Evolutionary conservation across 345 rosid species (phyloP).

Genomic region (Brassica juncea): DNA sequence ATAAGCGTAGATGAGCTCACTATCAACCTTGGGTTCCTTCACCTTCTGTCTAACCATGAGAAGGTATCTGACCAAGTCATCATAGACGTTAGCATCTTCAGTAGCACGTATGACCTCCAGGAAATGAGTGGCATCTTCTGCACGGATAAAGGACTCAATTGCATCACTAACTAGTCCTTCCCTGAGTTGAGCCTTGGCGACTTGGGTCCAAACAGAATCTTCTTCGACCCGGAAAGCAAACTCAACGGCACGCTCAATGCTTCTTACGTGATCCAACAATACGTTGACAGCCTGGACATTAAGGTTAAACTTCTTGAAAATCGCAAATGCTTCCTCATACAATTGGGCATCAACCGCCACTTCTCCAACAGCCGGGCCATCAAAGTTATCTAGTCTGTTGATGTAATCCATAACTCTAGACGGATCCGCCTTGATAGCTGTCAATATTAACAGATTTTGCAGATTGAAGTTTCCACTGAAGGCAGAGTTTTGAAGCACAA

Average conservation of each 20-base stretch:
- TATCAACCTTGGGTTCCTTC: slow-evolving; percentile 94
- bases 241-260: slow-evolving; percentile 91
- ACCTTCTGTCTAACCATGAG: slow-evolving; percentile 97
- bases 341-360: slow-evolving; percentile 93
- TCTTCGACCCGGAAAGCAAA: slow-evolving; percentile 99
- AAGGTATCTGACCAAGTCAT: slow-evolving; percentile 94
- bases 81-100: slow-evolving; percentile 82
- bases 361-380: slow-evolving; percentile 99
- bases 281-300: slow-evolving; percentile 83
- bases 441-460: slow-evolving; percentile 92
- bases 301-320: slow-evolving; percentile 84
- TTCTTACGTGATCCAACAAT: slow-evolving; percentile 64
- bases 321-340: slow-evolving; percentile 86
- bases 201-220: slow-evolving; percentile 98
- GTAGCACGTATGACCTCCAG: slow-evolving; percentile 72
- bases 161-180: slow-evolving; percentile 98
- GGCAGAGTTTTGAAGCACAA: slow-evolving; percentile 97
- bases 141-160: slow-evolving; percentile 94
- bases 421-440: slow-evolving; percentile 97
- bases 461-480: slow-evolving; percentile 99
- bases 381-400: slow-evolving; percentile 94
- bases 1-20: slow-evolving; percentile 97
- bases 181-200: slow-evolving; percentile 91
- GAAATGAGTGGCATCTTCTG: slow-evolving; percentile 81
- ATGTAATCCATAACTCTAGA: slow-evolving; percentile 98